Evolutionary conservation across 2,329 filamentous ascomycete genomes (phyloP), one percentile per base, ranked within the genome.

Genomic region (Ambrosiella cleistominuta): DNA sequence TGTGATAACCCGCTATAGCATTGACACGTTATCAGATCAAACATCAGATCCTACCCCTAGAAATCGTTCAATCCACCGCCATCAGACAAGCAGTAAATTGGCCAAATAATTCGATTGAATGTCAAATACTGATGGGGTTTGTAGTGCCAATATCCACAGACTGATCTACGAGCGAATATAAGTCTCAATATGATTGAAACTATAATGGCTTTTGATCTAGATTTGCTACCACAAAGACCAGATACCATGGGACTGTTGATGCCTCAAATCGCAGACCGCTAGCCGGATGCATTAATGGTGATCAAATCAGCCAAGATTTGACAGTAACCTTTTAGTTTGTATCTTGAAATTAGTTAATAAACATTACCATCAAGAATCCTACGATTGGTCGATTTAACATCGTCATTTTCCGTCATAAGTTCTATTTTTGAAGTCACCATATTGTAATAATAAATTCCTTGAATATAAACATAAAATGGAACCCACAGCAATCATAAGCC

Each of bases 61-160:
- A 51, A 11, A 38, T 55, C n/a, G 38, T 15, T 9, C 53, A 56
- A 8, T 51, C 57, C 12, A n/a, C 45, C 19, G 57, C 39, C 3
- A 56, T 56, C 8, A 45, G 57, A 13, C 57, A 59, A 52, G 57
- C 54, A 38, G 57, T 59, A 15, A 11, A 37, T 13, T n/a, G 2
- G 36, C 17, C 9, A 52, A 47, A 13, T 17, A 2, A 15, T n/a
- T n/a, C 40, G n/a, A 3, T 42, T 12, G 40, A 42, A 42, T n/a
- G n/a, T 47, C 44, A 47, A 15, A 47, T n/a, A 35, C 47, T 58
- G 17, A 45, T n/a, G 0, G 12, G 36, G 9, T 15, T 44, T 7
- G 1, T 27, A 59, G 57, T 52, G 53, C 19, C 52, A 51, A 13
- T 59, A 56, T 36, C 44, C 53, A 7, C 35, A 53, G 9, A 59